Base-by-base conservation (phyloP, 106 monocot species). In the Triglochin maritima region DNA sequence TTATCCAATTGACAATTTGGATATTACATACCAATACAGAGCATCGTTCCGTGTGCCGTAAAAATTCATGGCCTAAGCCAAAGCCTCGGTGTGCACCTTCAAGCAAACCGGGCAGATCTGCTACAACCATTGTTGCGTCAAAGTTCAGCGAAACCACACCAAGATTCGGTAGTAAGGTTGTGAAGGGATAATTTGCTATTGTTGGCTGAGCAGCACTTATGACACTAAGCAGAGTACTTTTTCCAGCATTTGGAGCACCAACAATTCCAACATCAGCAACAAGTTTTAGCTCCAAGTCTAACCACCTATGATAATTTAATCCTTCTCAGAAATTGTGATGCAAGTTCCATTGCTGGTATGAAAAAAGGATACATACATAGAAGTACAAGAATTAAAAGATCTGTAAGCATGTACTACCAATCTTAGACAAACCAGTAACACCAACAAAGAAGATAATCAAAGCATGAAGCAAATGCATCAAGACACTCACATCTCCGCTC, bases 201-300 rank as follows among this genome's bases (percentile, higher is more conserved):
- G 81, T 77, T 83, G 95, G 95, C 61, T 96, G 74, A 12, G 95
- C 95, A 78, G 95, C 95, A 72, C 77, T 90, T 62, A 96, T 82
- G 53, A 85, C 83, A 78, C 87, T 83, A 14, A 96, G 76, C 66
- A 96, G 87, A 17, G 90, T 96, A 75, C 95, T 96, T 71, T 96
- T 96, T 11, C 95, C 95, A 69, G 95, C 95, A 85, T 96, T 96
- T 64, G 95, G 95, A 44, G 87, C 90, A 72, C 95, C 95, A 12
- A 96, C 88, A 62, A 96, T 96, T 60, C 95, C 95, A 73, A 96
- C 90, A 87, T 96, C 95, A 71, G 95, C 95, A 52, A 96, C 90
- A 55, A 96, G 71, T 76, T 96, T 96, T 49, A 96, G 76, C 78
- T 96, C 95, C 78, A 96, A 72, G 76, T 91, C 87, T 78, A 96